Evolutionary conservation across 805 yeast species (phyloP), one percentile per base, ranked within the genome.

Genomic region (Dipodascopsis uninucleata): DNA sequence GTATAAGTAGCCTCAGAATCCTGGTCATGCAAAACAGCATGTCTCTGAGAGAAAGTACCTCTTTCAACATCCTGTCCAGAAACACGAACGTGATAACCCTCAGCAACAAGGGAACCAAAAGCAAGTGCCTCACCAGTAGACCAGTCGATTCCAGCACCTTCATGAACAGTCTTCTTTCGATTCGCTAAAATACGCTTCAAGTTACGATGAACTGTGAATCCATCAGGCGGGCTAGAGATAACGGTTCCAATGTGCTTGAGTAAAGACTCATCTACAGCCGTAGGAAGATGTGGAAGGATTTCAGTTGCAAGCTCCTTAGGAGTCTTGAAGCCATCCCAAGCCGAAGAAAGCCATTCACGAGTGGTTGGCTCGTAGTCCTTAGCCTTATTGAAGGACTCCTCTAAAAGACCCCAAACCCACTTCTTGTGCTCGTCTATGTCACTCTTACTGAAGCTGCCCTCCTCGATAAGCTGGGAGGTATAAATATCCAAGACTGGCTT

Each of bases 1-100:
- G 87, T 82, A 72, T 84, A 81, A 23, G 85, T 80, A 37, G 71
- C 71, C 70, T 89, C 97, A 38, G 85, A 81, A 43, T 79, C 73
- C 74, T 93, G 99, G 70, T 93, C 98, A 68, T 93, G 98, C 67
- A 93, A 75, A 37, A 93, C 97, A 47, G 97, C 90, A 66, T 93
- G 99, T 74, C 99, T 90, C 75, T 93, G 99, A 43, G 98, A 93
- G 78, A 93, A 90, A 31, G 99, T 93, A 76, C 99, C 99, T 80
- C 99, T 88, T 78, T 93, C 98, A 57, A 93, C 97, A 78, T 93
- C 99, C 76, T 93, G 97, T 67, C 99, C 99, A 36, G 96, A 85
- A 40, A 93, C 84, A 76, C 99, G 85, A 49, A 93, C 94, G 61
- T 90, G 95, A 72, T 82, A 84, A 55, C 98, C 98, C 71, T 93